Percentiles rank a stretch among this genome's conserved stretches.
Evolutionary conservation across 805 yeast species (phyloP).

Genomic region (Kuraishia cidri): DNA sequence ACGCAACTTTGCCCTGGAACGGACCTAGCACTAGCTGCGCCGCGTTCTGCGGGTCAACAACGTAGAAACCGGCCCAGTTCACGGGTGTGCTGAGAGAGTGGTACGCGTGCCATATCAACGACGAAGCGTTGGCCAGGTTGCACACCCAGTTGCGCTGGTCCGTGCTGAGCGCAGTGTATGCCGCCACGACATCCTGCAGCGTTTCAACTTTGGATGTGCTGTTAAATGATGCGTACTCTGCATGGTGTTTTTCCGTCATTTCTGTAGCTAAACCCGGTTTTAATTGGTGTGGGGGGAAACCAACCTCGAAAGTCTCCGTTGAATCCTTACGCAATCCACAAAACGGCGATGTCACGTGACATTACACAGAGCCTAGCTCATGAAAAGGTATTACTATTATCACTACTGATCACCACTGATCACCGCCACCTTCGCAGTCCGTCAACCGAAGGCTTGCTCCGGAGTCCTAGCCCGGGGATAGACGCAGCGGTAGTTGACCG

Average conservation of each 20-base stretch:
- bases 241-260: conserved; percentile 34
- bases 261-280: no score
- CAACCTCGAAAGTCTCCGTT: no score
- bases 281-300: no score
- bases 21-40: conserved; percentile 72
- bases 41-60: conserved; percentile 28
- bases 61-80: conserved; percentile 94
- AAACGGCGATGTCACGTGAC: no score
- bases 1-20: conserved; percentile 94
- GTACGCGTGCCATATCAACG: conserved; percentile 85
- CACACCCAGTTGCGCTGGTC: conserved; percentile 81
- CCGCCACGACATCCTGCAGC: conserved; percentile 45
- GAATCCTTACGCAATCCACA: no score
- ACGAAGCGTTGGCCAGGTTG: conserved; percentile 78
- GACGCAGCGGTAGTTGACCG: no score
- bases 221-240: conserved; percentile 58
- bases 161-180: conserved; percentile 55
- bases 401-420: no score
- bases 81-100: conserved; percentile 45
- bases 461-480: no score
- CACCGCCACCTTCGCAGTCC: no score
- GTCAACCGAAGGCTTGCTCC: no score
- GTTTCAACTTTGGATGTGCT: conserved; percentile 37
- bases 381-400: no score
- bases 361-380: no score